A percentile compares a stretch with the other conserved stretches of the same genome.
Evolutionary conservation across 306 rosid genomes (phyloP).

Genomic region (Abrus precatorius): DNA sequence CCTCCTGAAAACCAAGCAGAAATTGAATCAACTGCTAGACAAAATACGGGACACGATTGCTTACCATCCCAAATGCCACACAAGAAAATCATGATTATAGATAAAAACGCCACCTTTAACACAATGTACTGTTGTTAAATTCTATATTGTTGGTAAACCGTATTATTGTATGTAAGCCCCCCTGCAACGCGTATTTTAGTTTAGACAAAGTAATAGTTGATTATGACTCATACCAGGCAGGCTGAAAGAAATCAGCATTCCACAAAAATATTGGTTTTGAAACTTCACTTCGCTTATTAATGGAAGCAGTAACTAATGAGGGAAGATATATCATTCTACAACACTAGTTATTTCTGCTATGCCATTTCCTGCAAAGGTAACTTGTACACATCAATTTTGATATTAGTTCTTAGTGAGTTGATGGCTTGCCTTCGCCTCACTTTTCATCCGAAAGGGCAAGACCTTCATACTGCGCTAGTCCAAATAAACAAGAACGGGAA

Average conservation of each 20-base stretch:
- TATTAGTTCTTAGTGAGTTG: background rate
- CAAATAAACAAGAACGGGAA: conserved; percentile 12
- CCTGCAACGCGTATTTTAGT: too few relatives aligned
- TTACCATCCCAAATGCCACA: background rate
- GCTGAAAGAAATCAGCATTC: background rate
- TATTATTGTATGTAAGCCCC: background rate
- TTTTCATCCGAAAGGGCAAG: background rate
- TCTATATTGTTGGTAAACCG: conserved; percentile 11
- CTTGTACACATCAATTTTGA: background rate
- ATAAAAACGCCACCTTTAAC: background rate
- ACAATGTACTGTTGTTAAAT: background rate
- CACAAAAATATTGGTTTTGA: conserved; percentile 7
- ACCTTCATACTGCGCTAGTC: background rate
- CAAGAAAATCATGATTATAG: background rate
- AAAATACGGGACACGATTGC: background rate
- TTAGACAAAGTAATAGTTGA: conserved; percentile 15
- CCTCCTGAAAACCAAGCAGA: conserved; percentile 58
- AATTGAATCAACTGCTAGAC: conserved; percentile 40
- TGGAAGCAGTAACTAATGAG: conserved; percentile 8
- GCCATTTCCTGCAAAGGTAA: background rate
- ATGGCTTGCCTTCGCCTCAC: background rate
- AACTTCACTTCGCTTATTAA: background rate
- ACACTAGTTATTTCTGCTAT: too few relatives aligned
- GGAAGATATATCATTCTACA: background rate
- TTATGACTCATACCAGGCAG: too few relatives aligned